Base-by-base conservation (phyloP, 1,284 basidiomycete genomes). In the Heterobasidion irregulare region DNA sequence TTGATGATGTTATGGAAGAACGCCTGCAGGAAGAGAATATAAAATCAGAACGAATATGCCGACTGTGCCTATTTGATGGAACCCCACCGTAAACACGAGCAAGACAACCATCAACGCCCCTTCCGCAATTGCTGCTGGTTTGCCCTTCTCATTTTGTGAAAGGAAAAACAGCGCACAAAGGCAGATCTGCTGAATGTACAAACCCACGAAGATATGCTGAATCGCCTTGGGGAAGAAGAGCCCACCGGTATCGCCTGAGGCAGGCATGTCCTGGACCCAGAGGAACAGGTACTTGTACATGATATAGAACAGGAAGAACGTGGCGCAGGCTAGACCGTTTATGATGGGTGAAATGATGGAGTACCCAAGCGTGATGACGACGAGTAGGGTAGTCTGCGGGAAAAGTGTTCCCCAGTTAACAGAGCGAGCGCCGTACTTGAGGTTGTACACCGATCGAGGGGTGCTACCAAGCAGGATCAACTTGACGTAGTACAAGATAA, bases 181-280 rank as follows among this genome's bases (percentile, higher is more conserved):
- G 67, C 91, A 94, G 53, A 96, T 66, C 66, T 90, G 84, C 64
- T 89, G 80, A 54, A 98, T 79, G 68, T 97, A 98, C 64, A 95
- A 62, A 4, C 94, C 96, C n/a, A 94, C 91, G 63, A 98, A 98
- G 46, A 96, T 68, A 65, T 98, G 95, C 54, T 89, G 83, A 47
- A 99, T 84, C 1, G 97, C 96, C 70, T 89, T 92, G 48, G 94
- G 94, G 78, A 96, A 98, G 78, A 98, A 98, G 51, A 92, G 70
- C 0, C 96, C 96, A 33, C 94, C 95, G 0, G 96, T 98, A 62
- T 99, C 96, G 52, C 72, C 75, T 2, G 79, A 72, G 0, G 80
- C 71, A 13, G 86, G 83, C 66, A 90, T 86, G 60, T 94, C 88
- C 65, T 87, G 83, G 64, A 81, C 78, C 78, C 85, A 94, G 50